Base-by-base conservation (phyloP, 1,139 yeast genomes). In the Yamadazyma siamensis region DNA sequence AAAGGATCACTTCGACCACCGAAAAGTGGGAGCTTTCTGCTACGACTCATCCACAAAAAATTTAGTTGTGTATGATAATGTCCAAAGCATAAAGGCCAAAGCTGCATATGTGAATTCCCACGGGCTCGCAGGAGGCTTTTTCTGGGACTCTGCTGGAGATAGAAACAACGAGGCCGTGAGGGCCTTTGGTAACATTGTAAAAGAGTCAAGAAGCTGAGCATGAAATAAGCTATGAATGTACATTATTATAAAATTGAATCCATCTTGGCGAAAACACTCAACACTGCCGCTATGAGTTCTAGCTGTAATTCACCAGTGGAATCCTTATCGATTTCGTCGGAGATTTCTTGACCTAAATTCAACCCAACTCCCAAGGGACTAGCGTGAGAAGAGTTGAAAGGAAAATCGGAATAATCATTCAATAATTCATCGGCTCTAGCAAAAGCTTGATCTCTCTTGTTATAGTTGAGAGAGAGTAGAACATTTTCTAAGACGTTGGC, bases 401-500 rank as follows among this genome's bases (percentile, higher is more conserved):
- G 99, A 60, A 65, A 87, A 44, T 86, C 94, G 29, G 94, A 73
- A 51, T 75, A 91, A 49, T 86, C 94, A 31, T 71, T 74, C 42
- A 91, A 70, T 29, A 94, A 61, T 54, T 91, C 97, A 52, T 91
- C 97, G 8, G 96, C 95, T 47, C 96, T 75, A 4, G 87, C 79
- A 56, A 89, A 85, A 0, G 97, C 97, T 47, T 82, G 81, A 55
- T 94, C 99, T 49, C 97, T 78, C 43, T 81, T 85, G 46, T 88
- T 96, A 54, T 87, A 88, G 45, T 82, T 83, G 44, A 89, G 68
- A 21, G 81, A 72, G 29, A 82, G 71, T 36, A 89, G 69, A 5
- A 88, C 94, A 52, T 91, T 94, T 53, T 91, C 99, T 48, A 91
- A 73, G 12, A 91, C 99, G 52, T 88, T 91, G 26, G 96, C 98